phyloP scores from a whole-genome alignment of 2,329 filamentous ascomycete species.

The Blumeria graminis region DNA sequence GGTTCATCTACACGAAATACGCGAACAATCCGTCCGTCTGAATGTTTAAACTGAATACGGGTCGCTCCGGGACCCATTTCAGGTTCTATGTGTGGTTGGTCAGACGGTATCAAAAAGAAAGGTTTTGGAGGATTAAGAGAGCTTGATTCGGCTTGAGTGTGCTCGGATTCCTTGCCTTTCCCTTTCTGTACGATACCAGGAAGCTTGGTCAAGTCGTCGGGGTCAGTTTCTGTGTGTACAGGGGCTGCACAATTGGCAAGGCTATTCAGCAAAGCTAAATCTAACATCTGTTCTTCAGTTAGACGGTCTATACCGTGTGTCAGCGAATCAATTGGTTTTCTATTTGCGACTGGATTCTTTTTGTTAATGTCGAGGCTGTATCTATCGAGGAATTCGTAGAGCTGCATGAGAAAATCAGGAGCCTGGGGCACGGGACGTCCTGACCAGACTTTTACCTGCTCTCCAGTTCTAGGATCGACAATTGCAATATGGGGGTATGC shows the following conservation, averaged over 20 bases:
- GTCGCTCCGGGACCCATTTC: conserved; percentile 47
- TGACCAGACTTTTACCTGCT: conserved; percentile 92
- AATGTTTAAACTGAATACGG: conserved; percentile 77
- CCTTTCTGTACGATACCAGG: conserved; percentile 26
- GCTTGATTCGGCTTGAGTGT: conserved; percentile 14
- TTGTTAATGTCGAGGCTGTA: conserved; percentile 74
- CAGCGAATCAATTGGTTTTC: conserved; percentile 45
- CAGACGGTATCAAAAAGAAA: conserved; percentile 49
- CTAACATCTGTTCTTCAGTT: conserved; percentile 93
- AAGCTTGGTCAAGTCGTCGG: conserved; percentile 65
- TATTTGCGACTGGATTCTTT: conserved; percentile 75
- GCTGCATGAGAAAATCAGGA: conserved; percentile 65
- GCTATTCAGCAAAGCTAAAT: conserved; percentile 80
- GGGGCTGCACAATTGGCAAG: conserved; percentile 30
- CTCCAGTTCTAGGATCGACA: conserved; percentile 81
- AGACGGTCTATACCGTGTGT: conserved; percentile 60
- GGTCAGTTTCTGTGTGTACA: conserved; percentile 42
- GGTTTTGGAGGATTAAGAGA: conserved; percentile 16
- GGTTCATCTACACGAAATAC: conserved; percentile 57
- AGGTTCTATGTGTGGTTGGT: conserved; percentile 57
- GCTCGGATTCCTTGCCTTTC: conserved; percentile 23
- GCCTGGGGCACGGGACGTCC: conserved; percentile 55
- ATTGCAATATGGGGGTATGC: conserved; percentile 93
- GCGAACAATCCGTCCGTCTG: conserved; percentile 62
- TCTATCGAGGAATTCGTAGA: conserved; percentile 89